Percentiles rank a stretch among this genome's conserved stretches.
Evolutionary conservation across 495 filamentous ascomycete species (phyloP).

Genomic region (Cudoniella acicularis): DNA sequence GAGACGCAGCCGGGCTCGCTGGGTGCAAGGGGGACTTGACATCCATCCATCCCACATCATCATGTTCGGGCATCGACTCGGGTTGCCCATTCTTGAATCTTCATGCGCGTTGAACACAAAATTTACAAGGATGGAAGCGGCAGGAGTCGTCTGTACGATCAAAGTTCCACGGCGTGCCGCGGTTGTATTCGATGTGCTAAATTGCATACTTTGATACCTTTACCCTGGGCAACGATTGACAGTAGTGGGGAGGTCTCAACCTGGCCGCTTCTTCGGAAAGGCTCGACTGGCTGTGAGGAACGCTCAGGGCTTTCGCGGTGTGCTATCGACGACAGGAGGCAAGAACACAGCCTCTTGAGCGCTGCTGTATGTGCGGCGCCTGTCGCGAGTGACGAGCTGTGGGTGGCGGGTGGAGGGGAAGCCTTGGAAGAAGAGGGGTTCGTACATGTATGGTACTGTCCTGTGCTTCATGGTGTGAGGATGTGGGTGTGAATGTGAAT

Average conservation of each 20-base stretch:
- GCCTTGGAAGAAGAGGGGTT: not conserved
- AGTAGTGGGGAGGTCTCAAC: not conserved
- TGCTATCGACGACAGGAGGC: not conserved
- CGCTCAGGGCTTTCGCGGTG: not conserved
- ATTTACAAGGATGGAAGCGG: constrained; percentile 11
- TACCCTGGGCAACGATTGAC: not conserved
- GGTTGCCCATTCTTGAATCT: constrained; percentile 9
- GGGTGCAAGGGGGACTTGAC: constrained; percentile 9
- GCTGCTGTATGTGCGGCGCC: not conserved
- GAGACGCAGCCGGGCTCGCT: constrained; percentile 16
- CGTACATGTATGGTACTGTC: not conserved
- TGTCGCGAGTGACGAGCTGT: not conserved
- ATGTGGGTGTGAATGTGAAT: no score
- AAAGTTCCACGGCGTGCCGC: not conserved
- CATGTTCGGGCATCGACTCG: constrained; percentile 6
- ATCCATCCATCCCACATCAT: constrained; percentile 14
- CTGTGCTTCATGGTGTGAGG: not conserved
- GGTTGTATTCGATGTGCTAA: not conserved
- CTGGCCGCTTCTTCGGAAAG: not conserved
- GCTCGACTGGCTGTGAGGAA: not conserved
- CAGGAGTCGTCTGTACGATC: constrained; percentile 4
- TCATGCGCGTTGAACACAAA: constrained; percentile 9
- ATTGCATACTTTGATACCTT: not conserved
- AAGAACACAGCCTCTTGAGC: not conserved
- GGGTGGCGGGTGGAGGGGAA: not conserved